Evolutionary conservation across 805 yeast species (phyloP), one percentile per base, ranked within the genome.

Genomic region (Nakazawaea ishiwadae): DNA sequence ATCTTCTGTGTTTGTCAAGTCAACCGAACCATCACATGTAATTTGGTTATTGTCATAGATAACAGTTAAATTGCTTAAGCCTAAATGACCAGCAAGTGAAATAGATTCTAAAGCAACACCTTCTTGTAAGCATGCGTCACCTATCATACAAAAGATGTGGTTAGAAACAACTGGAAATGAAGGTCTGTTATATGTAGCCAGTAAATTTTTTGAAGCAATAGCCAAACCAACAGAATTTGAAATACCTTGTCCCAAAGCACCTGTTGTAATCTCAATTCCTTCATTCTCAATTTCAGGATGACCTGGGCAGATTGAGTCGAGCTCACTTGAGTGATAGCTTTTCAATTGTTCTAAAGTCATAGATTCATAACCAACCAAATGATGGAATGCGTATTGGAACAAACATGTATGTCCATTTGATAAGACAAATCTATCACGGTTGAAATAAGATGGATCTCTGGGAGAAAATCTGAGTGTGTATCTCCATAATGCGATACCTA

Each of bases 171-270:
- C 57, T 6, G 50, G 50, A 42, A 45, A 60, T 3, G 50, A 58
- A 15, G 62, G 62, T 44, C 50, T 53, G 54, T 66, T 66, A 46
- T 58, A 65, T 17, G 54, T 56, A 7, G 60, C 66, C 8, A 41
- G 55, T 37, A 65, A 50, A 36, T 65, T 59, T 42, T 63, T 63
- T 5, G 56, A 35, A 18, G 69, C 69, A 16, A 65, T 54, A 5
- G 70, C 71, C 39, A 65, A 42, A 10, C 70, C 70, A 12, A 66
- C 67, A 10, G 66, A 56, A 45, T 65, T 65, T 16, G 69, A 51
- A 20, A 65, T 53, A 39, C 70, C 70, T 50, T 65, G 70, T n/a
- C 71, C 71, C 26, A 65, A 46, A n/a, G 68, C 63, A 19, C 69
- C 69, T 9, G 68, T 65, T 19, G 69, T 65, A 37, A 63, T 55